These are phyloP conservation scores for Penicillium sp. DNA, from an alignment of 2,329 filamentous ascomycete species.

Conservation along the genomic window DNA sequence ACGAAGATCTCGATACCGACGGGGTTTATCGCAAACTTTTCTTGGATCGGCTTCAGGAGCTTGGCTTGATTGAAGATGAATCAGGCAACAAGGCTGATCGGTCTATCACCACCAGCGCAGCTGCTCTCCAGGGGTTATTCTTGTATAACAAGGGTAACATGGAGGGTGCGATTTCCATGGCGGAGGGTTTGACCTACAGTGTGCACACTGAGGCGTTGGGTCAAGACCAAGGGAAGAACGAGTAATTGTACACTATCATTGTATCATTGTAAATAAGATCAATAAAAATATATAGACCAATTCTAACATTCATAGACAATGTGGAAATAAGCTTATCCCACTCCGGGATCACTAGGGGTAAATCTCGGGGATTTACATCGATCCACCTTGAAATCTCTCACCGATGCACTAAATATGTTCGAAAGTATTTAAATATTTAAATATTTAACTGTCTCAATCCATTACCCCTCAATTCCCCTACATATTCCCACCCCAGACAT, in stretches of 20 bases:
- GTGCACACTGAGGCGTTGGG: conserved; percentile 31
- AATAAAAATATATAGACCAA: conserved; percentile 13
- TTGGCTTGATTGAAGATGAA: conserved; percentile 66
- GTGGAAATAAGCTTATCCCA: background rate
- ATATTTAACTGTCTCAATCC: background rate
- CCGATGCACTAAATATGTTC: conserved; percentile 6
- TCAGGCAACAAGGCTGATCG: conserved; percentile 47
- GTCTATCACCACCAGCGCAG: conserved; percentile 69
- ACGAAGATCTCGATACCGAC: conserved; percentile 71
- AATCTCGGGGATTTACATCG: conserved; percentile 14
- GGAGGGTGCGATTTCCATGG: conserved; percentile 79
- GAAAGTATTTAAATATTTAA: background rate
- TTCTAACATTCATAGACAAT: background rate
- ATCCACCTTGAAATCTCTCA: conserved; percentile 14
- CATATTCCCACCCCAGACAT: background rate
- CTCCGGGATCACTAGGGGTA: conserved; percentile 16
- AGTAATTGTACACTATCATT: conserved; percentile 24
- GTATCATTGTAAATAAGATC: conserved; percentile 27
- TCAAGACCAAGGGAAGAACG: conserved; percentile 11
- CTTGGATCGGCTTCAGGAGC: conserved; percentile 63
- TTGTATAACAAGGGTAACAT: conserved; percentile 91
- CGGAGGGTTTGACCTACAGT: conserved; percentile 48
- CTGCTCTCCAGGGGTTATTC: conserved; percentile 90
- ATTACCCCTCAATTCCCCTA: conserved; percentile 12
- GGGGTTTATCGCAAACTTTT: conserved; percentile 66